phyloP scores from a whole-genome alignment of 495 filamentous ascomycete genomes.

The Penicillium macrosclerotiorum region DNA sequence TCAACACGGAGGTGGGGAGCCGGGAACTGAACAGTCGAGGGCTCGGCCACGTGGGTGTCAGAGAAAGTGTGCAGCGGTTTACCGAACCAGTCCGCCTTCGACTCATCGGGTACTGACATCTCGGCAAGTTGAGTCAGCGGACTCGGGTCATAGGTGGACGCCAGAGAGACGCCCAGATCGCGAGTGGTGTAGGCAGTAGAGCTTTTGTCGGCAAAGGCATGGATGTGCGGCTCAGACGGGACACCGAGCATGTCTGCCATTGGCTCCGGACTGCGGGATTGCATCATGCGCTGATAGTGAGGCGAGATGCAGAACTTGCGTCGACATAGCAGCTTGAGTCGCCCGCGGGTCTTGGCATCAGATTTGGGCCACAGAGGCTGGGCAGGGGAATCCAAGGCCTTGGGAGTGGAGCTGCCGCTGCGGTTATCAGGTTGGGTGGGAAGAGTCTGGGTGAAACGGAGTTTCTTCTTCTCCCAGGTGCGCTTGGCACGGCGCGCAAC shows the following conservation, averaged over 20 bases:
- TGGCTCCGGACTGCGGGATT: slow-evolving; percentile 73
- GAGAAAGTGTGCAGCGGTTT: slow-evolving; percentile 20
- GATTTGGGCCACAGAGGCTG: slow-evolving; percentile 73
- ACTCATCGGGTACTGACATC: slow-evolving; percentile 22
- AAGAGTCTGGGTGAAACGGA: slow-evolving; percentile 8
- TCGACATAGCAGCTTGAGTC: slow-evolving; percentile 81
- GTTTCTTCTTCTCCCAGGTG: slow-evolving; percentile 62
- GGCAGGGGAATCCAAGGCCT: slow-evolving; percentile 21
- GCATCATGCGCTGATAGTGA: slow-evolving; percentile 68
- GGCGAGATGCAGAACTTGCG: slow-evolving; percentile 65
- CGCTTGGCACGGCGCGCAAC: slow-evolving; percentile 82
- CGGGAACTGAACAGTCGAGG: slow-evolving; percentile 17
- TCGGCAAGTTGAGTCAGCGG: slow-evolving; percentile 64
- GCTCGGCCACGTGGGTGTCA: background rate
- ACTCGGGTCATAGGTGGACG: slow-evolving; percentile 71
- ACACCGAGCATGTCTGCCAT: slow-evolving; percentile 51
- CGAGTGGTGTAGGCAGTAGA: slow-evolving; percentile 59
- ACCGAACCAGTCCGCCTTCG: slow-evolving; percentile 36
- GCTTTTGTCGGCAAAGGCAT: slow-evolving; percentile 22
- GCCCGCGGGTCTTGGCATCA: slow-evolving; percentile 71
- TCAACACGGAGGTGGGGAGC: too few relatives aligned
- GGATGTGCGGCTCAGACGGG: slow-evolving; percentile 16
- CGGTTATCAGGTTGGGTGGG: slow-evolving; percentile 19
- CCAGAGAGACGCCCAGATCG: slow-evolving; percentile 82
- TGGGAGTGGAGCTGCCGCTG: slow-evolving; percentile 68